These are phyloP conservation scores for Eremomyces bilateralis DNA, from an alignment of 495 filamentous ascomycete genomes.

Conservation along the genomic window DNA sequence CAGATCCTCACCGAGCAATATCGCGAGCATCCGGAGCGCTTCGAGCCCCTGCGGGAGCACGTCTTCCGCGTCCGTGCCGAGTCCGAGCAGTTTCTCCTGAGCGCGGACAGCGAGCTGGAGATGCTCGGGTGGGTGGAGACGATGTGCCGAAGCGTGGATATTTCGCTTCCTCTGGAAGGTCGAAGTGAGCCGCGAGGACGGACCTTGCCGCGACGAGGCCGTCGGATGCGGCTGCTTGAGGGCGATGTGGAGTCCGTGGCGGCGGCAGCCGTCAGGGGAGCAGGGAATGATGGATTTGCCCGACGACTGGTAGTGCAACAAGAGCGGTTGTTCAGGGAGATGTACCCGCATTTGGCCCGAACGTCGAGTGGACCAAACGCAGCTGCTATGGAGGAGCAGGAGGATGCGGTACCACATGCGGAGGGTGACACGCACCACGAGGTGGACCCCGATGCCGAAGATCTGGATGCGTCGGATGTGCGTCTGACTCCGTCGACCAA, in stretches of 20 bases:
- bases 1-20: too few species aligned
- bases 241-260: constrained; percentile 3
- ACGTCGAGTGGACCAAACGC: not conserved
- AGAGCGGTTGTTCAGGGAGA: constrained; percentile 9
- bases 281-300: constrained; percentile 4
- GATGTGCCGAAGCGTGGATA: constrained; percentile 30
- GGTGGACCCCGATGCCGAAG: constrained; percentile 10
- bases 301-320: constrained; percentile 12
- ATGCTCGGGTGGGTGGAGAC: constrained; percentile 34
- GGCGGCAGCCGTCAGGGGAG: not conserved
- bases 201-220: constrained; percentile 20
- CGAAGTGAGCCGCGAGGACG: constrained; percentile 30
- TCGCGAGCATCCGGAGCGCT: constrained; percentile 16
- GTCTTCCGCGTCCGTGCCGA: constrained; percentile 41
- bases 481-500: not conserved
- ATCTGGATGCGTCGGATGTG: constrained; percentile 12
- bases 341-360: constrained; percentile 10
- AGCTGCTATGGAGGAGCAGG: not conserved
- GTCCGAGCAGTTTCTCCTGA: constrained; percentile 40
- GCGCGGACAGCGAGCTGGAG: constrained; percentile 27
- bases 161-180: constrained; percentile 30
- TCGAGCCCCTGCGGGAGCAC: constrained; percentile 22
- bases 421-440: not conserved
- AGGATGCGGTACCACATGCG: not conserved
- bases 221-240: constrained; percentile 12